Evolutionary conservation across 495 filamentous ascomycete genomes (phyloP), one percentile per base, ranked within the genome.

Genomic region (Aspergillus bridgeri): DNA sequence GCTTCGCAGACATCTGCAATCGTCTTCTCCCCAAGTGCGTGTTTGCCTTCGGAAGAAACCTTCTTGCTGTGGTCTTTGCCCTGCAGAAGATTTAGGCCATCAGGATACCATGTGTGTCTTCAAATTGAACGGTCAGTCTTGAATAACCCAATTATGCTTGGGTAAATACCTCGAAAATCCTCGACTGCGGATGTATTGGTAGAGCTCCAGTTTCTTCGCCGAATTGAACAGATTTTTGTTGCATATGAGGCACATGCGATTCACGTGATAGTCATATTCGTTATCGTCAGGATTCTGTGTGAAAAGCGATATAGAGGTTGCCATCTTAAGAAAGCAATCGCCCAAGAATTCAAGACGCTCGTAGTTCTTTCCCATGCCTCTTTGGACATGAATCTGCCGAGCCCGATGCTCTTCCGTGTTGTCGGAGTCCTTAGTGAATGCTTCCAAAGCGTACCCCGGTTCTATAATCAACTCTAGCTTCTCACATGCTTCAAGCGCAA

Each of bases 1-100:
- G 94, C 94, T 70, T 98, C 94, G 57, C 91, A 96, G 19, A 98
- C 92, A 74, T 98, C 94, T n/a, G 94, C 94, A 67, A 96, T 88
- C 4, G 90, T 86, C 72, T 98, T 98, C 65, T 96, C 89, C 3
- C 83, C 89, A 6, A 98, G 82, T 0, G 73, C 65, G 63, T 97
- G 93, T 20, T 75, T 80, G 21, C 70, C 67, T 56, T 82, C 74
- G 6, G 75, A 79, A 21, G 71, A 69, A 21, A 79, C 76, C 54
- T 76, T 81, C 18, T 80, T 86, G 5, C 77, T 78, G 20, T 73
- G 69, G 17, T 84, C 81, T 54, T 86, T 88, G 6, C 87, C 88
- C 53, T 79, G 67, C 1, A 87, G 71, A 20, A 88, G 74, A 42
- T 74, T 81, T 53, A 95, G 76, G 2, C 89, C 89, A 57, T 89